These are phyloP conservation scores for Saururus chinensis DNA, from an alignment of 164 flowering plant genomes.

Conservation along the genomic window DNA sequence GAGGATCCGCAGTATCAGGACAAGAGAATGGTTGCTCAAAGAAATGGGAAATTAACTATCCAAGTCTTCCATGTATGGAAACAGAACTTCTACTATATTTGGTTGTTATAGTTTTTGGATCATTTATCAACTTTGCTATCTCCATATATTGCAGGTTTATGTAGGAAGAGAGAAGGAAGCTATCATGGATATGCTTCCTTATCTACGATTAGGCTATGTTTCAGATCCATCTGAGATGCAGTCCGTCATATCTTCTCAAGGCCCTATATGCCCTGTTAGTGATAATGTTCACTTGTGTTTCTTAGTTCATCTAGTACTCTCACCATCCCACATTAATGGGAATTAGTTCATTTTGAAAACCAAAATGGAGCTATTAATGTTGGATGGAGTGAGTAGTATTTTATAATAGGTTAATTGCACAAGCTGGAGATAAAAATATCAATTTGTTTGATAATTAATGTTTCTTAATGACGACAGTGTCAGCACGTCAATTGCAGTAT, in stretches of 20 bases:
- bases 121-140: neutral
- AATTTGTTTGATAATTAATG: neutral
- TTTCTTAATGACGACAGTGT: too few relatives aligned
- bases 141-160: constrained; percentile 39
- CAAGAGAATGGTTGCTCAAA: constrained; percentile 92
- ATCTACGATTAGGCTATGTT: constrained; percentile 85
- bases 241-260: constrained; percentile 88
- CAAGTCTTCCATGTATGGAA: constrained; percentile 69
- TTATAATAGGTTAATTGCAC: neutral
- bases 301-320: too few relatives aligned
- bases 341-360: too few relatives aligned
- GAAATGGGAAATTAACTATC: constrained; percentile 71
- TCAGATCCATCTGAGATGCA: constrained; percentile 92
- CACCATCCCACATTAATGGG: too few relatives aligned
- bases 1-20: constrained; percentile 99
- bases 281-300: too few relatives aligned
- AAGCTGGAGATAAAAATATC: neutral
- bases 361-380: too few relatives aligned
- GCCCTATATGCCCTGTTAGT: constrained; percentile 90
- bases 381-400: too few relatives aligned
- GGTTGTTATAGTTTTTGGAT: neutral
- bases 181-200: constrained; percentile 84
- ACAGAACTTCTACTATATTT: constrained; percentile 1
- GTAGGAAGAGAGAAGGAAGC: constrained; percentile 90
- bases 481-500: neutral